Evolutionary conservation across 306 rosid species (phyloP), one percentile per base, ranked within the genome.

Genomic region (Begonia peltatifolia): DNA sequence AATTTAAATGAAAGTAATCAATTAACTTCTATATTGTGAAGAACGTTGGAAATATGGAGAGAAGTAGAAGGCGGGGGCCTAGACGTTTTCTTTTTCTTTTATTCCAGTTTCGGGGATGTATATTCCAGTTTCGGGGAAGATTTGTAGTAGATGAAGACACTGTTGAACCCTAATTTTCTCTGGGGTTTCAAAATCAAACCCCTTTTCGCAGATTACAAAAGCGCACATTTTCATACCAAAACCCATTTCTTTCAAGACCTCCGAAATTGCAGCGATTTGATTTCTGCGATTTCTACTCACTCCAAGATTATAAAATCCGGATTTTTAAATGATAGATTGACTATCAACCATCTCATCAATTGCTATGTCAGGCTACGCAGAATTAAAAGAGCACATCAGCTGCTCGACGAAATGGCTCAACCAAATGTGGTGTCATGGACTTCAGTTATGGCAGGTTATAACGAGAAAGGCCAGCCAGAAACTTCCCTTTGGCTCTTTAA

Each of bases 341-440:
- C 81, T 13, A 9, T 62, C 60, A 84, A 88, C 68, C 78, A 75
- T 63, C 77, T 84, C 43, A 50, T 84, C 2, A 88, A 73, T 6
- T 75, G 81, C 25, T 82, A 84, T 18, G 49, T 79, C 1, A 65
- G 79, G 54, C 67, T 79, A 30, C 63, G 18, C 2, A 60, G 63
- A 64, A 76, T 78, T 42, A 46, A 53, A 58, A 8, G 10, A 58
- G 97, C 95, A 64, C 73, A 54, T 6, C 62, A 73, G 41, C 56
- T 77, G 79, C 74, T 88, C 63, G 84, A 82, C 17, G 84, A 67
- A 84, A 72, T 82, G 79, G 61, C 69, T 9, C 67, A 49, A 20
- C 74, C 58, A 10, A 82, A 88, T 60, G 84, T 88, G 14, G 95
- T 88, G 14, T 79, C 95, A 5, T 84, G 86, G 82, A 79, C 97